Base-by-base conservation (phyloP, 345 rosid genomes). In the Xanthoceras sorbifolium region DNA sequence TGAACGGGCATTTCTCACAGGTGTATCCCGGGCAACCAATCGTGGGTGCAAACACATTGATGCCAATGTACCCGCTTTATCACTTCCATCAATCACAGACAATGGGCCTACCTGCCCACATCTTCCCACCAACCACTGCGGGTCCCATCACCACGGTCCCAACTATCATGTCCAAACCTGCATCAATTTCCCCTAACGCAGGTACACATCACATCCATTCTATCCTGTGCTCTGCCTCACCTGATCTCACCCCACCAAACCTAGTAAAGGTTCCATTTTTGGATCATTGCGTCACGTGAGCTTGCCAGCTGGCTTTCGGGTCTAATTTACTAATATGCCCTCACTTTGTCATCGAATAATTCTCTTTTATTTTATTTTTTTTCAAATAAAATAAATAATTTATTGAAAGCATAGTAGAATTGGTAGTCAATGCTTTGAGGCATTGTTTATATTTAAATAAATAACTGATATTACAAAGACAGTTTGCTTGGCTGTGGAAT, bases 31-130 rank as follows among this genome's bases (percentile, higher is more conserved):
- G 94, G 74, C 92, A 91, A 61, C 83, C 88, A 7, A 83, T 90
- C 55, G 76, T 90, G 77, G 90, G 97, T 76, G 91, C 94, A 73
- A 91, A 84, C 74, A 76, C 97, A 52, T 69, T 94, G 92, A 84
- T 93, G 93, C 94, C 99, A 29, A 76, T 93, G 86, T 92, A 93
- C 90, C 93, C 94, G 9, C 73, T 86, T 3, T 92, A 92, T 69
- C 97, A 87, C 23, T 80, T 80, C 83, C 96, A 91, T 70, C 97
- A 88, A 63, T 86, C 96, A 22, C 96, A 86, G 55, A 81, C 97
- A 12, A 82, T 95, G 83, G 99, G 97, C 48, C 79, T 91, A 14
- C 98, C 96, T 15, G 89, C 88, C 66, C 95, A 91, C 71, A 70
- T 88, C 60, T 86, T 84, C 64, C 90, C 87, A 3, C 75, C 86